A percentile compares a stretch with the other conserved stretches of the same genome.
These are phyloP conservation scores for Amorphotheca resinae DNA, from an alignment of 495 filamentous ascomycete species.

Conservation along the genomic window DNA sequence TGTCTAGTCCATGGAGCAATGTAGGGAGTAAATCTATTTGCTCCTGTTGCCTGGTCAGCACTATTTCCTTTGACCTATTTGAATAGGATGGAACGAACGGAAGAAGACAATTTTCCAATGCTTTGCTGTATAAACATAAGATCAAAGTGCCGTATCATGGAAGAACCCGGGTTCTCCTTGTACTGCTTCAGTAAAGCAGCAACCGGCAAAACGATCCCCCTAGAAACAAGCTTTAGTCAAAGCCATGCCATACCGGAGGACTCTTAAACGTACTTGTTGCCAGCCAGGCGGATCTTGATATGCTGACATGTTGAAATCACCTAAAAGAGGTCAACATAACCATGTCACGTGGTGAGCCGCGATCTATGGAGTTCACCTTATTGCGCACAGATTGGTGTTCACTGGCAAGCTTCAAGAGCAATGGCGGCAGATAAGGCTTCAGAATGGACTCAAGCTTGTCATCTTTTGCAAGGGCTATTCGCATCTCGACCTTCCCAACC, in stretches of 20 bases:
- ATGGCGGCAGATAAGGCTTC: constrained; percentile 62
- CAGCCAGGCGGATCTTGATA: constrained; percentile 55
- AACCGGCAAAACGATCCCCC: constrained; percentile 70
- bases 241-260: constrained; percentile 5
- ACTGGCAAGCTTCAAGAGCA: constrained; percentile 75
- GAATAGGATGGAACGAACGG: constrained; percentile 17
- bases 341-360: constrained; percentile 3
- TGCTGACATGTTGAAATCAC: constrained; percentile 67
- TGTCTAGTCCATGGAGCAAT: constrained; percentile 58
- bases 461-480: constrained; percentile 67
- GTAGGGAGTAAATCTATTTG: constrained; percentile 58
- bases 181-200: constrained; percentile 75
- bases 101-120: constrained; percentile 49
- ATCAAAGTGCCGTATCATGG: constrained; percentile 79
- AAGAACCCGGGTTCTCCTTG: constrained; percentile 55
- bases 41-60: constrained; percentile 28
- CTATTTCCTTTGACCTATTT: not conserved
- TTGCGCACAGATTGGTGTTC: constrained; percentile 69
- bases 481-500: constrained; percentile 80
- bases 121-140: constrained; percentile 82
- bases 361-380: constrained; percentile 57
- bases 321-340: constrained; percentile 20
- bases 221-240: constrained; percentile 7
- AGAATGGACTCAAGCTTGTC: constrained; percentile 71
- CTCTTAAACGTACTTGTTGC: constrained; percentile 26